Evolutionary conservation across 768 basidiomycete species (phyloP).

Genomic region (Tricholoma flavovirens): DNA sequence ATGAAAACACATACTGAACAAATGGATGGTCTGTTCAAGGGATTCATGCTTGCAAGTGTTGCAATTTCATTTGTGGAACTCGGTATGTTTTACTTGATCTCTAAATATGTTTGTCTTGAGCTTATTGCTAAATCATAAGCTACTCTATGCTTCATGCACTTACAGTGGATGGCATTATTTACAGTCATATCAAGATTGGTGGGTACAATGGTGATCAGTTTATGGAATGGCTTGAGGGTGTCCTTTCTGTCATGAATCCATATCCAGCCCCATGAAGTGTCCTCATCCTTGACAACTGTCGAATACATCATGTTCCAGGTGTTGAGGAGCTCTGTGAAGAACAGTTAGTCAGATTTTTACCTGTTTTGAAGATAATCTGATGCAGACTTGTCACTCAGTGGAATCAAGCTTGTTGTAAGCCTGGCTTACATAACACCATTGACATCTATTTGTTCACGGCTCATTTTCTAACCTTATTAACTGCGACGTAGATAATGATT

Average conservation of each 20-base stretch:
- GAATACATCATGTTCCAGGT: neutral
- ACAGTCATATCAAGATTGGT: neutral
- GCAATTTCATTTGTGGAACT: neutral
- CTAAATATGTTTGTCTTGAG: neutral
- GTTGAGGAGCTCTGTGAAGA: neutral
- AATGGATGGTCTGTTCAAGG: neutral
- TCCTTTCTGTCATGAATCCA: neutral
- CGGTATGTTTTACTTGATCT: neutral
- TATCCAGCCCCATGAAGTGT: neutral
- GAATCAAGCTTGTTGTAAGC: no score
- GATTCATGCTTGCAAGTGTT: neutral
- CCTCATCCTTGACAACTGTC: neutral
- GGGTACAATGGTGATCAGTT: neutral
- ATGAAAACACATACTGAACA: neutral
- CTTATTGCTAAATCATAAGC: neutral
- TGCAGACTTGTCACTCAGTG: no score
- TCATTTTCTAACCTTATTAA: no score
- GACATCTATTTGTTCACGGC: no score
- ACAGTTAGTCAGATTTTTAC: neutral
- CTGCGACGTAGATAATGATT: no score
- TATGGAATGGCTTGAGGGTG: neutral
- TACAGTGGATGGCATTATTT: neutral
- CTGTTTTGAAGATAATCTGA: neutral
- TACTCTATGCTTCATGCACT: neutral
- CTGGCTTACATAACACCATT: no score